Evolutionary conservation across 305 asterid genomes (phyloP), one percentile per base, ranked within the genome.

Genomic region (Fraxinus baroniana): DNA sequence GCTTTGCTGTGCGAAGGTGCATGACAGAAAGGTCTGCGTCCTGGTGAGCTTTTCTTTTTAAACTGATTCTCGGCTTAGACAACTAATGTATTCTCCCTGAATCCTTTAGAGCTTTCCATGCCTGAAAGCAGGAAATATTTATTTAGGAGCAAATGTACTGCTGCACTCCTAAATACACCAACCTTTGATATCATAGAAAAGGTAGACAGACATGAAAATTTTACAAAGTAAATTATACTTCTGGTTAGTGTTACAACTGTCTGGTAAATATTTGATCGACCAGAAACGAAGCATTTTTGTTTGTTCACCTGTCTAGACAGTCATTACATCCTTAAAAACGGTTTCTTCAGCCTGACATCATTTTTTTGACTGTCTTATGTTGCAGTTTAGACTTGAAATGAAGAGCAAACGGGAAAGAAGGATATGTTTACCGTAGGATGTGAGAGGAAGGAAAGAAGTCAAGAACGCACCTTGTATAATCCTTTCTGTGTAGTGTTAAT

Each of bases 401-500:
- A 70, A 20, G 68, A 70, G 72, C 15, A 66, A 74, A 44, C 76
- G 78, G n/a, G 55, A 46, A 41, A 79, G 87, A 85, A 88, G 87
- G 89, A 78, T 66, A 17, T 17, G 64, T 52, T 52, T 52, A 52
- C 64, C 64, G 9, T 52, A 4, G 62, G 62, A 52, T 17, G 73
- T 3, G 79, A 46, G 82, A 80, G 66, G 46, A 74, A 83, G 85
- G 83, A 82, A 83, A 86, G 90, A 82, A 96, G 99, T 96, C 99
- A 92, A 96, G 98, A 96, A 90, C 99, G 98, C 92, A 94, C 97
- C 99, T 89, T 82, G 83, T 73, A 70, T 83, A 79, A 57, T 57
- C 68, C 26, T 57, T 57, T 26, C 68, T 7, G 68, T 18, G 68
- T 18, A 18, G 68, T 85, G 88, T 79, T 86, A 26, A 26, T 72